phyloP scores from a whole-genome alignment of 495 filamentous ascomycete species.

The Terfezia claveryi region DNA sequence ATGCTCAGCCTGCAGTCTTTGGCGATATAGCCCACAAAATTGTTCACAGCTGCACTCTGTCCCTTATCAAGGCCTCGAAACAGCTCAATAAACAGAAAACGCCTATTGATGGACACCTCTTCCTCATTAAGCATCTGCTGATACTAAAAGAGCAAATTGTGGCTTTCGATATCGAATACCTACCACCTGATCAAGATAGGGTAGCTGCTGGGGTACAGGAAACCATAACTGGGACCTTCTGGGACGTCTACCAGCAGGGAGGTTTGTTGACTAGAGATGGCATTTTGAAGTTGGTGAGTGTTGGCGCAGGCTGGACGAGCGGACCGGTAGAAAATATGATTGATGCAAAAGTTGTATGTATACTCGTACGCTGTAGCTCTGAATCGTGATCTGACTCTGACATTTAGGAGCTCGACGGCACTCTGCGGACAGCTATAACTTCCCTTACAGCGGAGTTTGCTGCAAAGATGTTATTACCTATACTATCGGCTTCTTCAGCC shows the following conservation, averaged over 20 bases:
- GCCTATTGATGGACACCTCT: slow-evolving; percentile 39
- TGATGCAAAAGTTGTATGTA: slow-evolving; percentile 32
- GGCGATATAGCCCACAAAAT: slow-evolving; percentile 59
- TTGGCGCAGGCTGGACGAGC: slow-evolving; percentile 36
- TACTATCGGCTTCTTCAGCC: neutral
- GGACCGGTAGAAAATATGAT: slow-evolving; percentile 37
- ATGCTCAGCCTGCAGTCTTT: slow-evolving; percentile 40
- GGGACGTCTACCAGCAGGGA: slow-evolving; percentile 45
- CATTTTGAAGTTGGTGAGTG: slow-evolving; percentile 35
- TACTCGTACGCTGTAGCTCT: neutral
- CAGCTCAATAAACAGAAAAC: slow-evolving; percentile 29
- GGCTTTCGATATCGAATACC: slow-evolving; percentile 52
- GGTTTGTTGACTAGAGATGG: slow-evolving; percentile 45
- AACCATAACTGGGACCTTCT: slow-evolving; percentile 57
- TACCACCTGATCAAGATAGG: slow-evolving; percentile 27
- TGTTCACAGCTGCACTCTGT: slow-evolving; percentile 48
- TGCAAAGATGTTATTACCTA: neutral
- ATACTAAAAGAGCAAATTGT: slow-evolving; percentile 59
- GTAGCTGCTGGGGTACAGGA: slow-evolving; percentile 2
- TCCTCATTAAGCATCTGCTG: slow-evolving; percentile 52
- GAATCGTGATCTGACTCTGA: no score
- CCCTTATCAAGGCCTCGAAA: slow-evolving; percentile 37
- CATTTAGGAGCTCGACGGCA: slow-evolving; percentile 16
- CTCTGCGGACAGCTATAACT: slow-evolving; percentile 18
- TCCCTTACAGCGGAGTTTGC: slow-evolving; percentile 4